Evolutionary conservation across 345 rosid genomes (phyloP), one percentile per base, ranked within the genome.

Genomic region (Gossypium mustelinum): DNA sequence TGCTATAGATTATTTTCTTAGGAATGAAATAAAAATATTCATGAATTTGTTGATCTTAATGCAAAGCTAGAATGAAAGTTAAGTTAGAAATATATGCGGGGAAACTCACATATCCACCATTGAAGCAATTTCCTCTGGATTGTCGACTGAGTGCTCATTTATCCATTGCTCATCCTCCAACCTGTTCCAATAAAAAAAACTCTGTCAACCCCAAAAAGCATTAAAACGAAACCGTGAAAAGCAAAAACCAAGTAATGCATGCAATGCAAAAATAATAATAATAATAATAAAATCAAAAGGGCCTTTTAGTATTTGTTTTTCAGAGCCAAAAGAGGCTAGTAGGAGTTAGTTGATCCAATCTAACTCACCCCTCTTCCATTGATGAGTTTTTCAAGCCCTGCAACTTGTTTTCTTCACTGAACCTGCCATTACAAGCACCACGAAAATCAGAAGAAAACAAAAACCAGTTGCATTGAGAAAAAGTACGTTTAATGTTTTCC

Each of bases 81-180:
- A 3, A 63, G 39, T 12, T n/a, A 27, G 69, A 48, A 64, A 44
- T 34, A 52, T 52, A 34, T 52, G 24, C 51, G 20, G 4, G 27
- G 11, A 56, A 59, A 86, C 97, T 89, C 82, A 94, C 98, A 79
- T 86, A 78, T 89, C 88, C 72, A 94, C 97, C 89, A 84, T 76
- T 3, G 92, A 82, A 73, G 89, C 94, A 22, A 92, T 74, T 68
- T 81, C 88, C 56, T 88, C 97, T 54, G 97, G 97, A 84, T 90
- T 78, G 29, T 89, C 86, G 25, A 86, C 85, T 0, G 92, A 87
- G 78, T 92, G 91, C 81, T 83, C 85, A 65, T 77, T 51, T 9
- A 64, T 86, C 97, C 91, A 79, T 27, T 78, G 81, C 29, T 72
- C 70, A 45, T 65, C 74, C 25, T 83, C 86, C 11, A 81, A 76